Percentiles rank a stretch among this genome's conserved stretches.
Conservation (phyloP, 768 basidiomycete genomes). For the Trichaptum fuscoviolaceum region DNA sequence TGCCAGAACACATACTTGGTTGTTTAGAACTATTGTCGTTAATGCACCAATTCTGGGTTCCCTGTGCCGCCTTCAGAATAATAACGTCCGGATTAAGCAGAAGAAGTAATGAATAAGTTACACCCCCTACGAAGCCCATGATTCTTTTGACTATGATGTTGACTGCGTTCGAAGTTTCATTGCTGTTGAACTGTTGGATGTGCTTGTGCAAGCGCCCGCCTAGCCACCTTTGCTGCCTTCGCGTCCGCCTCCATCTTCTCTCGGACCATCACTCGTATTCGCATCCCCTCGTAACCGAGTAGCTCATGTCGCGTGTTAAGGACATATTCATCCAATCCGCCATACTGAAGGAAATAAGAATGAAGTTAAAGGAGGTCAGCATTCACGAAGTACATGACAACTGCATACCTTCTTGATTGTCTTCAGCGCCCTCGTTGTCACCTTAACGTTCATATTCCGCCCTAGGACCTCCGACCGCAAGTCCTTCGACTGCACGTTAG, state of each 20-base stretch:
- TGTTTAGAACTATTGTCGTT: neutral
- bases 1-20: neutral
- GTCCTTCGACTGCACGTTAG: slow-evolving; percentile 78
- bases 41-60: neutral
- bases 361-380: neutral
- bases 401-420: slow-evolving; percentile 75
- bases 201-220: neutral
- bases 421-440: slow-evolving; percentile 71
- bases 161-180: neutral
- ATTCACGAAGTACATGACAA: neutral
- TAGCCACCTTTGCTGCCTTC: neutral
- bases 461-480: slow-evolving; percentile 63
- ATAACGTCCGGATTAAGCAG: neutral
- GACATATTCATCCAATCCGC: slow-evolving; percentile 70
- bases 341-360: slow-evolving; percentile 35
- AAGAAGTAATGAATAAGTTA: neutral
- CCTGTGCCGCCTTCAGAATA: neutral
- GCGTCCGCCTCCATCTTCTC: slow-evolving; percentile 22
- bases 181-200: neutral
- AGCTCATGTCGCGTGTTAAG: slow-evolving; percentile 37
- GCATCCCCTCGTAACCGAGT: slow-evolving; percentile 37
- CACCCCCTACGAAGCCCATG: neutral
- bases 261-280: slow-evolving; percentile 37
- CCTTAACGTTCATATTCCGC: slow-evolving; percentile 53
- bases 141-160: neutral